phyloP scores from a whole-genome alignment of 139 green algal genomes.

The Closterium sp. region DNA sequence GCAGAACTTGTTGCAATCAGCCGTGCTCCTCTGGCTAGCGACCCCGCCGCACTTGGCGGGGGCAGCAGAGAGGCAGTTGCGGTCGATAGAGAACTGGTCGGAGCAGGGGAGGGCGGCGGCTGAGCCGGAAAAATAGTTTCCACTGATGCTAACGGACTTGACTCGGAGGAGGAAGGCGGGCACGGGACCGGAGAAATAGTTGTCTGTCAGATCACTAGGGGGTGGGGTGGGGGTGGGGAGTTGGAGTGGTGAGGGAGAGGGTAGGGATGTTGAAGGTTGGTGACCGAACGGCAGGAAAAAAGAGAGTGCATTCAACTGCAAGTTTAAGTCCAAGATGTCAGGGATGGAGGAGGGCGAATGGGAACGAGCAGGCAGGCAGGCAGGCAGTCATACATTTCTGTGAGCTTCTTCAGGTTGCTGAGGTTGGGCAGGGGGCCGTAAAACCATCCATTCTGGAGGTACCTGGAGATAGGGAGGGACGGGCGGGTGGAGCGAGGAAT shows the following conservation, averaged over 20 bases:
- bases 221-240: not conserved
- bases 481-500: too few species aligned
- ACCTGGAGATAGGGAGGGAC: not conserved
- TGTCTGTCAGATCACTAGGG: not conserved
- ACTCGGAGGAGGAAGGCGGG: not conserved
- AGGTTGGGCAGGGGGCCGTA: not conserved
- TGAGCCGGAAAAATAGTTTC: not conserved
- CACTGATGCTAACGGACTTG: not conserved
- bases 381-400: not conserved
- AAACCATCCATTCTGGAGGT: not conserved
- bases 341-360: not conserved
- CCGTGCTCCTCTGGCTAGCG: not conserved
- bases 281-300: not conserved
- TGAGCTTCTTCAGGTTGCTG: not conserved
- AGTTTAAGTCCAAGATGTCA: not conserved
- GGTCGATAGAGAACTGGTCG: not conserved
- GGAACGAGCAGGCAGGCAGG: not conserved
- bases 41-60: not conserved
- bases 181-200: not conserved
- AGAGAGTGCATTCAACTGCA: not conserved
- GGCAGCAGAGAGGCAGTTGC: not conserved
- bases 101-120: not conserved
- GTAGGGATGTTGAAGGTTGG: not conserved
- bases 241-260: not conserved
- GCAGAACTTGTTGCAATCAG: not conserved